Evolutionary conservation across 257 asterid genomes (phyloP), one percentile per base, ranked within the genome.

Genomic region (Solanum chmielewskii): DNA sequence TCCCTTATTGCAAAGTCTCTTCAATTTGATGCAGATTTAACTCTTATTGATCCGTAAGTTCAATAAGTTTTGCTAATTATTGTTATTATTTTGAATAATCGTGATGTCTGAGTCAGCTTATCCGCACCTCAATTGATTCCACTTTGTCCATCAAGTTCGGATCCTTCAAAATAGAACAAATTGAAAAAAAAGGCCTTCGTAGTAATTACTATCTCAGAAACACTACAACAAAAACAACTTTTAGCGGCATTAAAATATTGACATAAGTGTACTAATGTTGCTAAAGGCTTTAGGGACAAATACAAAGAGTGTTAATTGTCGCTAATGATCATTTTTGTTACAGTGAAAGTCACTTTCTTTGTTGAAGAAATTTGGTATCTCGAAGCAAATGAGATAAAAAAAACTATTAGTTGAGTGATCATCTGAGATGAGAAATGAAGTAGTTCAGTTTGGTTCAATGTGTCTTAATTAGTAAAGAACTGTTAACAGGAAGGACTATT

Each of bases 1-100:
- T 92, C 99, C 29, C 91, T 96, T 77, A 66, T 96, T 89, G 98
- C 98, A 8, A 96, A 93, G 89, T 89, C 96, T 70, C 98, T 96
- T 89, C 99, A 96, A 83, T 96, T 95, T 86, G 90, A 83, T 70
- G 98, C 94, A 64, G 98, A 96, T 86, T 91, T 96, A 59, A 94
- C 98, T 88, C 95, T 96, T 83, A 89, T 96, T 90, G 98, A 96
- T 73, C 94, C 93, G 98, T 96, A 94, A 86, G 92, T 59, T 83
- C 66, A 49, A 47, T 47, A 47, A 15, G 3, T 47, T 47, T 47
- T 47, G 59, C 59, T 47, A 47, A 47, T 47, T 47, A 47, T 47
- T 47, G 14, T 12, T 45, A 45, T 21, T 47, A 13, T 47, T 47
- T 52, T 59, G 23, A 12, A 59, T 59, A 59, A 59, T 59, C 6